Percentiles rank a stretch among this genome's conserved stretches.
Conservation (phyloP, 371 early-diverging fungal species). For the Gilbertella persicaria region DNA sequence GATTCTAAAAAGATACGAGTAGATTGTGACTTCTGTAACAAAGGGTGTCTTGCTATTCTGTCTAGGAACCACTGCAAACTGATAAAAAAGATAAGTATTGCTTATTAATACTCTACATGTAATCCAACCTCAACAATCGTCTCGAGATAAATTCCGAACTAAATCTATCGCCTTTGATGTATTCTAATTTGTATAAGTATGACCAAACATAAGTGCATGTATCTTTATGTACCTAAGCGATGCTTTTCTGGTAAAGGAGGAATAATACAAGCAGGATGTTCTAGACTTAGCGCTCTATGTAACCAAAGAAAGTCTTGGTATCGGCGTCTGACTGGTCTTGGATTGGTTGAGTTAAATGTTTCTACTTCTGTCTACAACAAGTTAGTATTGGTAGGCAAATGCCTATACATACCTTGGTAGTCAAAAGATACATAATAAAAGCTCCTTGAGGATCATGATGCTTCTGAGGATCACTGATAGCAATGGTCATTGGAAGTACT, state of each 20-base stretch:
- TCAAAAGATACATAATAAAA: slow-evolving; percentile 82
- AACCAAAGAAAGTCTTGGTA: slow-evolving; percentile 92
- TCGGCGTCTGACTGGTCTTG: slow-evolving; percentile 67
- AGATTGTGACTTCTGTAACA: slow-evolving; percentile 70
- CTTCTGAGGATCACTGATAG: slow-evolving; percentile 80
- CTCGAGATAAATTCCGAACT: slow-evolving; percentile 84
- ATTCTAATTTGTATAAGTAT: slow-evolving; percentile 52
- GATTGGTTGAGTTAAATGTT: slow-evolving; percentile 6
- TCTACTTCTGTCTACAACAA: slow-evolving; percentile 17
- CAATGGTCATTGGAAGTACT: slow-evolving; percentile 40
- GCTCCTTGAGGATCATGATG: slow-evolving; percentile 83
- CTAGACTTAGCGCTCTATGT: slow-evolving; percentile 63
- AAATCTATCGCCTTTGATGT: slow-evolving; percentile 91
- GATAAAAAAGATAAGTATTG: background rate
- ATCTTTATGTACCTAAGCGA: slow-evolving; percentile 61
- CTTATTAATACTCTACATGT: background rate
- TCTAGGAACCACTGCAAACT: slow-evolving; percentile 81
- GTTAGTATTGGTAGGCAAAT: background rate
- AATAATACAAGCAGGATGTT: slow-evolving; percentile 77
- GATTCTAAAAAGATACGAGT: slow-evolving; percentile 81
- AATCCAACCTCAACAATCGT: slow-evolving; percentile 56
- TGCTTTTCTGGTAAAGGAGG: slow-evolving; percentile 91
- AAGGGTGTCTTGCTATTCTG: slow-evolving; percentile 83
- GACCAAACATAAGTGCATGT: background rate
- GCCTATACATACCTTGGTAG: slow-evolving; percentile 71